Conservation (phyloP, 202 grass and related monocot species). For the Carex sylvatica region DNA sequence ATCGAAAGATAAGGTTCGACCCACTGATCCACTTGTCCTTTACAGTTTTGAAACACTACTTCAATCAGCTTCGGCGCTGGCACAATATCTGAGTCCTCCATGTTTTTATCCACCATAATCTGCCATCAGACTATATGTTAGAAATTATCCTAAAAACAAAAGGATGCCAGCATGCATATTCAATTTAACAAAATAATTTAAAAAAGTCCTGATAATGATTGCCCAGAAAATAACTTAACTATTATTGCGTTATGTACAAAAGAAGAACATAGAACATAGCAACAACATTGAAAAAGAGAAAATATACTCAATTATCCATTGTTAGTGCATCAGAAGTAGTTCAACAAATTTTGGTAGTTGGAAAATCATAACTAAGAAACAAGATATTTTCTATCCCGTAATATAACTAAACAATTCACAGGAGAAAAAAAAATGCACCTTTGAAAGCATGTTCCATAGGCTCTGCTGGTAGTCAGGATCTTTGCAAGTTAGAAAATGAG, state of each 20-base stretch:
- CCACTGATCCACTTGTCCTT: slow-evolving; percentile 81
- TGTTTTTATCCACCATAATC: slow-evolving; percentile 79
- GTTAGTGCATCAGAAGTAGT: not conserved
- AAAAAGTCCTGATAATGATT: not conserved
- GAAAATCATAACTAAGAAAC: not conserved
- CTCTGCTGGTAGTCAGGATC: slow-evolving; percentile 88
- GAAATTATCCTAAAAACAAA: not conserved
- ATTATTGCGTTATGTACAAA: not conserved
- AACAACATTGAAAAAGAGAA: not conserved
- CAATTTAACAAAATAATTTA: not conserved
- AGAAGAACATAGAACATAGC: not conserved
- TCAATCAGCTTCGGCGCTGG: slow-evolving; percentile 91
- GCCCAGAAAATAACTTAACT: not conserved
- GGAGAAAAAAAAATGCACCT: slow-evolving; percentile 36
- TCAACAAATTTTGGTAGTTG: not conserved
- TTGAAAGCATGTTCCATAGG: slow-evolving; percentile 70
- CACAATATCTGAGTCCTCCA: slow-evolving; percentile 89
- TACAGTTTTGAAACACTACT: slow-evolving; percentile 87
- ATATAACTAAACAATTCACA: not conserved
- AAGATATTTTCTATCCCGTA: not conserved
- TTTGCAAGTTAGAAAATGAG: slow-evolving; percentile 78
- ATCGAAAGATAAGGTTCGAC: slow-evolving; percentile 69
- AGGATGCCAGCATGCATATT: not conserved
- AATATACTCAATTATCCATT: slow-evolving; percentile 14
- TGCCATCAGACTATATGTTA: slow-evolving; percentile 22